phyloP scores from a whole-genome alignment of 2,329 filamentous ascomycete species.

The Amauroascus verrucosus region DNA sequence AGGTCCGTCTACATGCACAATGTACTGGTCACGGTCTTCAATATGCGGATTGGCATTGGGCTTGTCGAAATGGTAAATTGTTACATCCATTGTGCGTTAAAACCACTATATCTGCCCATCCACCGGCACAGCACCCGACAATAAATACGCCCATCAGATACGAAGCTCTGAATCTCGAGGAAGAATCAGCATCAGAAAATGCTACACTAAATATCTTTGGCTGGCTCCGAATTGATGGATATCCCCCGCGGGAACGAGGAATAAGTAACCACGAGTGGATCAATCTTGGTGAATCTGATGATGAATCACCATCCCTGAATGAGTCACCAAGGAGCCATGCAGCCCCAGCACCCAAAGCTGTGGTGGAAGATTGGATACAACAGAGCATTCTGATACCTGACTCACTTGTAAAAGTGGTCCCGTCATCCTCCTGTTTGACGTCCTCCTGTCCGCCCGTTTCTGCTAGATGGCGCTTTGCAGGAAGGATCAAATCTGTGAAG shows the following conservation, averaged over 20 bases:
- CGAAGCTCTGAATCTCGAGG: conserved; percentile 10
- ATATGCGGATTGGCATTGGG: conserved; percentile 8
- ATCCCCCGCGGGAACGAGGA: conserved; percentile 8
- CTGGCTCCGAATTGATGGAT: conserved; percentile 22
- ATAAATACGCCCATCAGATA: conserved; percentile 6
- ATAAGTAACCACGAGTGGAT: conserved; percentile 14
- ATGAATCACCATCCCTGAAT: conserved; percentile 6
- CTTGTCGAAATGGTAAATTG: neutral
- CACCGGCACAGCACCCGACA: neutral
- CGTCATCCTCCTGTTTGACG: neutral
- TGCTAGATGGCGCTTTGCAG: too few relatives aligned
- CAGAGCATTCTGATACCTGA: neutral
- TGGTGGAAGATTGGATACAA: conserved; percentile 9
- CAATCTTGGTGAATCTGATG: conserved; percentile 11
- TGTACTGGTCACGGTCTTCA: conserved; percentile 21
- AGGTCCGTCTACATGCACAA: conserved; percentile 22
- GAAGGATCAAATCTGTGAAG: too few relatives aligned
- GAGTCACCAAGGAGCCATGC: neutral
- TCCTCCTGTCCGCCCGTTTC: neutral
- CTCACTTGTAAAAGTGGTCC: neutral
- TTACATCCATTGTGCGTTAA: conserved; percentile 3
- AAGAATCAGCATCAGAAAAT: conserved; percentile 20
- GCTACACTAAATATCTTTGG: conserved; percentile 24
- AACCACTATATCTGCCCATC: neutral
- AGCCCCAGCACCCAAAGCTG: conserved; percentile 1